phyloP scores from a whole-genome alignment of 345 rosid genomes.

The Populus euphratica region DNA sequence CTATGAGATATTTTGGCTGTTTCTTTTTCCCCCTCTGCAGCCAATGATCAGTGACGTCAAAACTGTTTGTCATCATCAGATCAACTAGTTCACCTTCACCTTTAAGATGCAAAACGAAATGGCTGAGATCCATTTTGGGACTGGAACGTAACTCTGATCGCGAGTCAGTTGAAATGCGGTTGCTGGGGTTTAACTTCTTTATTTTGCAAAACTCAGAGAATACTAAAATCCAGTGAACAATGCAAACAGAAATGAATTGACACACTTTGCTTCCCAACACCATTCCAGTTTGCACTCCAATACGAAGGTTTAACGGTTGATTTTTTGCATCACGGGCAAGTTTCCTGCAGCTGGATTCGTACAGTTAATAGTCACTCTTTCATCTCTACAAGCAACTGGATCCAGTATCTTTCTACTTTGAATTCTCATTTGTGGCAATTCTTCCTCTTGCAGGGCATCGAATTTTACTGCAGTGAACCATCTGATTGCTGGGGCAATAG shows the following conservation, averaged over 20 bases:
- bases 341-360: conserved; percentile 44
- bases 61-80: conserved; percentile 47
- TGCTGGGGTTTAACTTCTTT: conserved; percentile 14
- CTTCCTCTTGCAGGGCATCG: conserved; percentile 50
- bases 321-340: conserved; percentile 30
- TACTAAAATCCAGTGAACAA: conserved; percentile 37
- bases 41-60: conserved; percentile 58
- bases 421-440: conserved; percentile 29
- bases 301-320: conserved; percentile 37
- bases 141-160: conserved; percentile 25
- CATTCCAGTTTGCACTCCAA: conserved; percentile 51
- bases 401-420: conserved; percentile 65
- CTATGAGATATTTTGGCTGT: conserved; percentile 53
- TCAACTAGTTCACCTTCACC: conserved; percentile 64
- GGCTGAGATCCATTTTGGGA: conserved; percentile 43
- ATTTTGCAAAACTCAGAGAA: conserved; percentile 22
- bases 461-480: conserved; percentile 69
- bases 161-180: conserved; percentile 35
- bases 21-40: conserved; percentile 45
- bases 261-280: conserved; percentile 60
- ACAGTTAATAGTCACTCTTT: conserved; percentile 55
- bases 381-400: conserved; percentile 49
- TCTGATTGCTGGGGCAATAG: conserved; percentile 60
- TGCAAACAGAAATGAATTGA: conserved; percentile 47
- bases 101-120: conserved; percentile 75